Evolutionary conservation across 1,284 basidiomycete genomes (phyloP).

Genomic region (Hymenochaete sp.): DNA sequence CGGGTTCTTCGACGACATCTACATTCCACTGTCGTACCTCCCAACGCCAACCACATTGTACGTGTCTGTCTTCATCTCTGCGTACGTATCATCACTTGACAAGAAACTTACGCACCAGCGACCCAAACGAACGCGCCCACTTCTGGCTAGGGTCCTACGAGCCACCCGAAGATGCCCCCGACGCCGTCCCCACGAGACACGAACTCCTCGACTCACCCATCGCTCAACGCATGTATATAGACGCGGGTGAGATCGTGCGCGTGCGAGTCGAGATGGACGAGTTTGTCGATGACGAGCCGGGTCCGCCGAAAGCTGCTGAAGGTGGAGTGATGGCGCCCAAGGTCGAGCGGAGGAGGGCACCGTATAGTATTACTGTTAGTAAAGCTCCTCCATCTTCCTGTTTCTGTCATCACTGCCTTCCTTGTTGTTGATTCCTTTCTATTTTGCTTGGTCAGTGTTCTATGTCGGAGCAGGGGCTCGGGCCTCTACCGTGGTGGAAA

Average conservation of each 20-base stretch:
- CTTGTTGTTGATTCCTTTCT: background rate
- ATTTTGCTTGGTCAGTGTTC: conserved; percentile 50
- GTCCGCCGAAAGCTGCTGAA: conserved; percentile 66
- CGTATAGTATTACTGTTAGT: conserved; percentile 70
- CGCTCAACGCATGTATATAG: conserved; percentile 77
- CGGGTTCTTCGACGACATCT: conserved; percentile 93
- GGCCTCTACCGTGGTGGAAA: conserved; percentile 68
- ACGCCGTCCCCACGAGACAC: conserved; percentile 35
- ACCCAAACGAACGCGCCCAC: conserved; percentile 72
- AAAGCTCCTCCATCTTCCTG: background rate
- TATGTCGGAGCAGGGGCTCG: conserved; percentile 84
- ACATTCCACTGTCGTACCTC: conserved; percentile 64
- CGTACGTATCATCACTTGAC: background rate
- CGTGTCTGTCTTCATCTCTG: conserved; percentile 23
- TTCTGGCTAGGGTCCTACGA: conserved; percentile 54
- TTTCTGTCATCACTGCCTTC: background rate
- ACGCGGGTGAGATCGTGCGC: conserved; percentile 75
- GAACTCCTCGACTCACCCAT: conserved; percentile 63
- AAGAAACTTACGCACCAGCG: conserved; percentile 35
- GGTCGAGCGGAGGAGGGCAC: conserved; percentile 48
- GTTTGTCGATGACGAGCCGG: conserved; percentile 88
- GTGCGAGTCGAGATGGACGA: conserved; percentile 83
- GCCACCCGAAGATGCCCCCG: background rate
- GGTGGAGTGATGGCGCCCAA: conserved; percentile 49
- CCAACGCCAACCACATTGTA: conserved; percentile 76